Conservation (phyloP, 768 basidiomycete genomes). For the Tulasnella sp. region DNA sequence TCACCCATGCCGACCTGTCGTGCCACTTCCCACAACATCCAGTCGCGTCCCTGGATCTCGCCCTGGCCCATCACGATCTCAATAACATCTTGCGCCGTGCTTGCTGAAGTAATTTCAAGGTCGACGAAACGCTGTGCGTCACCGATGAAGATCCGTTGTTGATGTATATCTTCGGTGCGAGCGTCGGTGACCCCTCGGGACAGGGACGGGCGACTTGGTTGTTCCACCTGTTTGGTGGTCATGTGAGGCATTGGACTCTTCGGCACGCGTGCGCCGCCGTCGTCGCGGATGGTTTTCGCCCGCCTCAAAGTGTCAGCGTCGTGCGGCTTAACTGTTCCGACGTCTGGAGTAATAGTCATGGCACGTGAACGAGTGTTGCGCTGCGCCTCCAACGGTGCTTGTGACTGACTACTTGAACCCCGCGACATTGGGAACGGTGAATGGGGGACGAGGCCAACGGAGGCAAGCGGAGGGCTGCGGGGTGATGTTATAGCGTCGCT, state of each 20-base stretch:
- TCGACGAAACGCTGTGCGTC: constrained; percentile 64
- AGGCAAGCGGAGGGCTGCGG: background rate
- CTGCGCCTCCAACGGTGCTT: background rate
- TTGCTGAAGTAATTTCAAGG: constrained; percentile 54
- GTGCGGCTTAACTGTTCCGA: background rate
- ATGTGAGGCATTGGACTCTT: background rate
- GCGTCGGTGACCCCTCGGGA: background rate
- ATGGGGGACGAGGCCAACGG: background rate
- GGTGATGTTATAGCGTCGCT: background rate
- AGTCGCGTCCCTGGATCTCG: constrained; percentile 45
- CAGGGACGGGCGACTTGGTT: background rate
- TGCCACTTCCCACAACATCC: constrained; percentile 85
- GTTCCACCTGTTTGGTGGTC: background rate
- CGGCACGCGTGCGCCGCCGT: background rate
- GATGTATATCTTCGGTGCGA: background rate
- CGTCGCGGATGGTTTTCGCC: background rate
- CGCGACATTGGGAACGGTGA: background rate
- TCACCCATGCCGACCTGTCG: constrained; percentile 88
- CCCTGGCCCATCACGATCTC: constrained; percentile 52
- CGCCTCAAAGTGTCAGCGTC: background rate
- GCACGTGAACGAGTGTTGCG: background rate
- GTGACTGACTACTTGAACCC: background rate
- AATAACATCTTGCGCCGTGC: constrained; percentile 63
- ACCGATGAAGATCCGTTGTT: constrained; percentile 53
- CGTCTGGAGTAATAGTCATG: background rate